These are phyloP conservation scores for Aspergillus bertholletiae DNA, from an alignment of 495 filamentous ascomycete species.

Conservation along the genomic window DNA sequence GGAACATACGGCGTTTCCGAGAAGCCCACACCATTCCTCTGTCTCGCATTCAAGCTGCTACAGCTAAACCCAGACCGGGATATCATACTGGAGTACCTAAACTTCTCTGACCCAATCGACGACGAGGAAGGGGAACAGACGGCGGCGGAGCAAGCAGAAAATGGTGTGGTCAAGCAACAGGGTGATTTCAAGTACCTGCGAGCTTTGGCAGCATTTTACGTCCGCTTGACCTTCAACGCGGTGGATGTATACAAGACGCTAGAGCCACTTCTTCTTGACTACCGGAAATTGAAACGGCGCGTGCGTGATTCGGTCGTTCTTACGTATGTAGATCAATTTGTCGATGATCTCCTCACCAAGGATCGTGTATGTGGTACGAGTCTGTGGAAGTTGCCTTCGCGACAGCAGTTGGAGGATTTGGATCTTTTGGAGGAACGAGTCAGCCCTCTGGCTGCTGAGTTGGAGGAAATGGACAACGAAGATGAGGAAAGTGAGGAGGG, in stretches of 20 bases:
- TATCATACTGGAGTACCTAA: slow-evolving; percentile 77
- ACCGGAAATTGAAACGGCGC: slow-evolving; percentile 74
- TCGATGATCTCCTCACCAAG: slow-evolving; percentile 87
- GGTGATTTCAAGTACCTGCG: slow-evolving; percentile 88
- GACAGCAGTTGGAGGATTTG: slow-evolving; percentile 83
- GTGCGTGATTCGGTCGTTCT: slow-evolving; percentile 66
- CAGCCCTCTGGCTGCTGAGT: slow-evolving; percentile 75
- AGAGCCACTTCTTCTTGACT: slow-evolving; percentile 81
- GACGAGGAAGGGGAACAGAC: slow-evolving; percentile 24
- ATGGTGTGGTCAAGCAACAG: slow-evolving; percentile 42
- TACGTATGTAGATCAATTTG: slow-evolving; percentile 87
- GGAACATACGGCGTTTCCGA: slow-evolving; percentile 80
- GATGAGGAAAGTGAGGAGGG: slow-evolving; percentile 42
- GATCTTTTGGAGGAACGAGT: slow-evolving; percentile 81
- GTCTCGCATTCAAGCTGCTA: slow-evolving; percentile 89
- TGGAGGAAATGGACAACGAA: slow-evolving; percentile 76
- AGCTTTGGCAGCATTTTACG: slow-evolving; percentile 85
- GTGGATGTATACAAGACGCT: slow-evolving; percentile 75
- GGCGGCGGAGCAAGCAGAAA: slow-evolving; percentile 17
- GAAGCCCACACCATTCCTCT: slow-evolving; percentile 88
- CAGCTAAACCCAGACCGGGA: slow-evolving; percentile 78
- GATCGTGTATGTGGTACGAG: slow-evolving; percentile 88
- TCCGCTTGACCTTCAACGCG: slow-evolving; percentile 81
- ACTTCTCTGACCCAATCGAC: slow-evolving; percentile 46
- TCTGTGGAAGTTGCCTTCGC: slow-evolving; percentile 83